phyloP scores from a whole-genome alignment of 139 green algal genomes.

The Tetraselmis chui region DNA sequence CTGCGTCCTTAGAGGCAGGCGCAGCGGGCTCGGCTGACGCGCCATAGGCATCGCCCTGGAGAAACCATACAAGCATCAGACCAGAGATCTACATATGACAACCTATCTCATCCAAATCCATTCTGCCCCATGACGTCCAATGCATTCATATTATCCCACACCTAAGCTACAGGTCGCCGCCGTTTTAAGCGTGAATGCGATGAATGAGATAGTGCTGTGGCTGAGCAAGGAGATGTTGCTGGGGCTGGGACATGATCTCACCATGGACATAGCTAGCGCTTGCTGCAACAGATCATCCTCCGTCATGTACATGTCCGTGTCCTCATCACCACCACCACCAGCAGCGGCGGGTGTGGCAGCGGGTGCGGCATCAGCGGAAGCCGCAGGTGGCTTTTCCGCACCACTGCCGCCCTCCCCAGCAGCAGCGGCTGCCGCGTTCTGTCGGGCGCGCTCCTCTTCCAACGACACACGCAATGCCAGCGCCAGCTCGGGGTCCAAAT shows the following conservation, averaged over 20 bases:
- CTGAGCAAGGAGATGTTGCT: neutral
- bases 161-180: too few species aligned
- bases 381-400: slow-evolving; percentile 22
- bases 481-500: slow-evolving; percentile 94
- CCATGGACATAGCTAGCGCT: slow-evolving; percentile 91
- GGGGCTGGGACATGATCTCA: neutral
- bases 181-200: too few species aligned
- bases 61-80: neutral
- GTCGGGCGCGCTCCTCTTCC: slow-evolving; percentile 91
- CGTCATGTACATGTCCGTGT: slow-evolving; percentile 55
- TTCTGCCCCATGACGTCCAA: neutral
- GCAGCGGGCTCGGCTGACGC: too few species aligned
- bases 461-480: slow-evolving; percentile 82
- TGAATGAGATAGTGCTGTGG: too few species aligned
- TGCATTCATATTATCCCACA: too few species aligned
- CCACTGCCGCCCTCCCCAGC: slow-evolving; percentile 6
- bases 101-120: neutral
- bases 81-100: neutral
- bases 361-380: slow-evolving; percentile 18
- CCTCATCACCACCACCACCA: slow-evolving; percentile 5
- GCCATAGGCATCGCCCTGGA: too few species aligned
- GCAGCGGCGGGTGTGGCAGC: slow-evolving; percentile 19
- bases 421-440: slow-evolving; percentile 54
- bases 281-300: slow-evolving; percentile 76
- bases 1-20: too few species aligned